These are phyloP conservation scores for Fusarium newnesense DNA, from an alignment of 2,329 filamentous ascomycete species.

Conservation along the genomic window DNA sequence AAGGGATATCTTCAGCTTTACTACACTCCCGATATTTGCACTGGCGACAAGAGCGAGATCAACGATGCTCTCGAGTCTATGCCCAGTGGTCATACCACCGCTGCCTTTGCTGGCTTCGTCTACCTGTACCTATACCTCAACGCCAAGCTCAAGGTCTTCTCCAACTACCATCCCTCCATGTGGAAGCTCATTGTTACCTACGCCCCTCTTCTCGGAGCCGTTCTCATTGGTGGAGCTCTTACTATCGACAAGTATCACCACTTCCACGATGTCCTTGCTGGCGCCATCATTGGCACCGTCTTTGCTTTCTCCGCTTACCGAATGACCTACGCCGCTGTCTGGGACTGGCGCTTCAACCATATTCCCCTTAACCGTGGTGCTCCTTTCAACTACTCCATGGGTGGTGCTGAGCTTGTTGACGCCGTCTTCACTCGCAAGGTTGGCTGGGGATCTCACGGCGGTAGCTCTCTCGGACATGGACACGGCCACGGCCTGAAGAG, in stretches of 20 bases:
- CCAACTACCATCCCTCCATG: constrained; percentile 77
- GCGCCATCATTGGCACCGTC: constrained; percentile 71
- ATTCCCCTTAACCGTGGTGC: constrained; percentile 69
- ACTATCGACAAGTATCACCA: constrained; percentile 81
- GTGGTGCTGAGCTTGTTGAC: constrained; percentile 59
- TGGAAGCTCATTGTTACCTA: constrained; percentile 77
- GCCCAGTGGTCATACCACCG: constrained; percentile 78
- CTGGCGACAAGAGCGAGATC: constrained; percentile 71
- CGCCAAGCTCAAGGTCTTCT: constrained; percentile 80
- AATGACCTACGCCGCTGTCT: constrained; percentile 74
- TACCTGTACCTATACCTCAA: constrained; percentile 80
- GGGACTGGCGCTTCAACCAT: constrained; percentile 74
- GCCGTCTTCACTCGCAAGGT: constrained; percentile 68
- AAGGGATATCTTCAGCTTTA: constrained; percentile 69
- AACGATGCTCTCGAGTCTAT: constrained; percentile 77
- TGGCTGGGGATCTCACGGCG: constrained; percentile 62
- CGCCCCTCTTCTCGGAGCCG: constrained; percentile 73
- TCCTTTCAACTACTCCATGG: constrained; percentile 62
- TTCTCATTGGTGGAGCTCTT: constrained; percentile 73
- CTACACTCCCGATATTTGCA: constrained; percentile 77
- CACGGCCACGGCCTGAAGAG: constrained; percentile 20
- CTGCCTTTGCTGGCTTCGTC: constrained; percentile 77
- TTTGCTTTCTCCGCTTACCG: constrained; percentile 74
- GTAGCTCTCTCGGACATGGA: constrained; percentile 12
- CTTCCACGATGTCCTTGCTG: constrained; percentile 78